These are phyloP conservation scores for Eleusine coracana DNA, from an alignment of 176 grass and related monocot species.

Conservation along the genomic window DNA sequence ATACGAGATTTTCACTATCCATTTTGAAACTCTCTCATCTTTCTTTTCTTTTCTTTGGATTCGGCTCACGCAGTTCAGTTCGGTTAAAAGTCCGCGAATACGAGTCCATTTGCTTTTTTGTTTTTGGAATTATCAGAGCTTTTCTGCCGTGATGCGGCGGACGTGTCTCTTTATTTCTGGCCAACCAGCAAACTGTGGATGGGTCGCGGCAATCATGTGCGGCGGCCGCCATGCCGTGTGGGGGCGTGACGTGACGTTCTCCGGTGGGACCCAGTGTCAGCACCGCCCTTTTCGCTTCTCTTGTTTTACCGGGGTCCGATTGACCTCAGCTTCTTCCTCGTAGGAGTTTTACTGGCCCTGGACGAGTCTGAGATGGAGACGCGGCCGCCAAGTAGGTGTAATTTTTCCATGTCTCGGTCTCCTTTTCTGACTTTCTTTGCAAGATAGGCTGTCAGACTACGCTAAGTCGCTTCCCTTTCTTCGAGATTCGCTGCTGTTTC, in stretches of 20 bases:
- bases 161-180: neutral
- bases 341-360: neutral
- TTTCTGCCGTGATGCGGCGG: neutral
- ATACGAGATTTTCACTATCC: neutral
- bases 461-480: neutral
- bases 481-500: constrained; percentile 8
- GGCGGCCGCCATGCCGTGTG: neutral
- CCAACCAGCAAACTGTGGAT: neutral
- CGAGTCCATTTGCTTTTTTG: too few relatives aligned
- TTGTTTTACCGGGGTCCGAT: neutral
- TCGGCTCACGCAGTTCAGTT: neutral
- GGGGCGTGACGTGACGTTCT: neutral
- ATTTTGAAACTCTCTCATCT: too few relatives aligned
- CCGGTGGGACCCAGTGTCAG: neutral
- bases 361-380: neutral
- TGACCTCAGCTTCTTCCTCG: neutral
- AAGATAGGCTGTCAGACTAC: neutral
- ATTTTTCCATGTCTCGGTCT: neutral
- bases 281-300: too few relatives aligned
- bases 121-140: neutral
- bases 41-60: neutral
- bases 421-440: constrained; percentile 19
- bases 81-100: too few relatives aligned
- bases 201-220: neutral
- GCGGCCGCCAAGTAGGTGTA: too few relatives aligned